A percentile compares a stretch with the other conserved stretches of the same genome.
Evolutionary conservation across 2,329 filamentous ascomycete species (phyloP).

Genomic region (Stagonosporopsis rhizophila): DNA sequence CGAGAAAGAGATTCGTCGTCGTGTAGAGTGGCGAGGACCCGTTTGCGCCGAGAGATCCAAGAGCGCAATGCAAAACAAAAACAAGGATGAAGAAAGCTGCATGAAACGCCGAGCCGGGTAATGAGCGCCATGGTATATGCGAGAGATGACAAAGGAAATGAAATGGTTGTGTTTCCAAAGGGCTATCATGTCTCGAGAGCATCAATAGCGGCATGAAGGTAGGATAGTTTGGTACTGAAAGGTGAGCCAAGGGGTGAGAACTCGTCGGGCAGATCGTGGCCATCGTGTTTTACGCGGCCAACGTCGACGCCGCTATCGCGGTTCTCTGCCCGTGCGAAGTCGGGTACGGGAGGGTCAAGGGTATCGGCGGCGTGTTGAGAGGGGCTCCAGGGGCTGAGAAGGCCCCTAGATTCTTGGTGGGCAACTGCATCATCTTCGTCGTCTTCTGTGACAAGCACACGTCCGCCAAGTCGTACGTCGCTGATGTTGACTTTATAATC

Average conservation of each 20-base stretch:
- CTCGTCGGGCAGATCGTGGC: conserved; percentile 20
- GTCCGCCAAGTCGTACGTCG: conserved; percentile 81
- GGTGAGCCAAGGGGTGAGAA: conserved; percentile 38
- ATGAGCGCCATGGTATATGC: conserved; percentile 22
- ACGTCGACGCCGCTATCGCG: conserved; percentile 50
- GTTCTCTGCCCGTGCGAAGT: conserved; percentile 39
- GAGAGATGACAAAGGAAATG: conserved; percentile 20
- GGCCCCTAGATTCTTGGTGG: conserved; percentile 34
- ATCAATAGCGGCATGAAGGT: conserved; percentile 33
- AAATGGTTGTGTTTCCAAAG: neutral
- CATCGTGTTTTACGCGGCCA: conserved; percentile 36
- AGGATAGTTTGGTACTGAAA: conserved; percentile 35
- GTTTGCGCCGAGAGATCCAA: conserved; percentile 28
- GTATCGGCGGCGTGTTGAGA: conserved; percentile 30
- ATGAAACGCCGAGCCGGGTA: conserved; percentile 12
- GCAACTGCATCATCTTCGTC: conserved; percentile 42
- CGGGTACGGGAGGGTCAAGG: conserved; percentile 21
- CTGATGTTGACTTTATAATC: conserved; percentile 79
- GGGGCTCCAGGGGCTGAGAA: conserved; percentile 49
- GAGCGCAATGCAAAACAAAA: conserved; percentile 5
- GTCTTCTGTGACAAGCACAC: conserved; percentile 77
- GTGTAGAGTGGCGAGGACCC: conserved; percentile 42
- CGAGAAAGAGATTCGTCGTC: conserved; percentile 40
- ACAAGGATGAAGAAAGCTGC: neutral
- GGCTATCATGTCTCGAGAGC: conserved; percentile 25